Base-by-base conservation (phyloP, 148 eudicot genomes). In the Fagopyrum homotropicum region DNA sequence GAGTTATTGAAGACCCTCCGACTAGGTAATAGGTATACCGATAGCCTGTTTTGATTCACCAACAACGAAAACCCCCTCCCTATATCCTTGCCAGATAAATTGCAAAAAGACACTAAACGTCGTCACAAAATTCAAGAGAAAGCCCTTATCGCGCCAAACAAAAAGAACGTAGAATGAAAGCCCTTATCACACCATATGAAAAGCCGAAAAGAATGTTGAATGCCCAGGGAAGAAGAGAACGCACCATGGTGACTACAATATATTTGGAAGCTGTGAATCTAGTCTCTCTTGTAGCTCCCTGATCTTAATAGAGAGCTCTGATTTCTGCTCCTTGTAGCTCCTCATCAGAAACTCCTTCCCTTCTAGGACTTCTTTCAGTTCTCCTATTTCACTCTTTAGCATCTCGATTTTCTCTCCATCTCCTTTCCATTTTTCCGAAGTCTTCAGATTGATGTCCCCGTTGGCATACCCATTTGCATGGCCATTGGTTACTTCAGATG, bases 191-290 rank as follows among this genome's bases (percentile, higher is more conserved):
- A 22, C 26, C 26, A 22, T 22, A 22, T 22, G 26, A 22, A 22
- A 22, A 22, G 26, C 26, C 26, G 26, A 22, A 35, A 35, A 35
- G 40, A 35, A 35, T 35, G 40, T 35, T 1, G 40, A 35, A 54
- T 51, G 15, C 5, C 59, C 17, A 54, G 59, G 59, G 59, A 16
- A 76, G 26, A 54, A 29, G 9, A 48, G 14, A 19, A 61, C 60
- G 55, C 90, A 35, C 40, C 40, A 2, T 35, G 3, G 40, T 35
- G 40, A 35, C 40, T 94, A 92, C 82, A 95, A 83, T 79, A 95
- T 92, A 76, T 85, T 88, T 60, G 96, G 97, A 68, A 92, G 87
- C 79, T 95, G 98, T 66, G 88, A 86, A 89, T 95, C 98, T 81
- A 90, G 75, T 81, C 92, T 88, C 78, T 83, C 88, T 79, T 95